phyloP scores from a whole-genome alignment of 257 asterid species.

The Rauvolfia tetraphylla region DNA sequence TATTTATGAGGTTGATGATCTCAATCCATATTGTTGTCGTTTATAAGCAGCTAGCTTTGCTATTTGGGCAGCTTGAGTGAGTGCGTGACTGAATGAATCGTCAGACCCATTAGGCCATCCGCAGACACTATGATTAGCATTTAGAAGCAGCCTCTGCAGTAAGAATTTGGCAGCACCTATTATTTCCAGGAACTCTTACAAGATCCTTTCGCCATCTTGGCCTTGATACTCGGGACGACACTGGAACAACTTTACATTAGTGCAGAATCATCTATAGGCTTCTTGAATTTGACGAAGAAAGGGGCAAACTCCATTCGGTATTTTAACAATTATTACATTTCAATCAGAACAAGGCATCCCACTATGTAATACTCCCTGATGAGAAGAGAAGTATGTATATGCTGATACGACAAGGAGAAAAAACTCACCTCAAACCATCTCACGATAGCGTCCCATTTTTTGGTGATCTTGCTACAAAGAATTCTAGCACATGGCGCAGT shows the following conservation, averaged over 20 bases:
- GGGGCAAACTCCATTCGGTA: too few relatives aligned
- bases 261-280: not conserved
- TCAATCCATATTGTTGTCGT: too few relatives aligned
- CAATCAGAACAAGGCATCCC: not conserved
- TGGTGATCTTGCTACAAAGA: not conserved
- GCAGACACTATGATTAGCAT: not conserved
- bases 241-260: not conserved
- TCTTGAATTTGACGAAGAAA: not conserved
- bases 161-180: not conserved
- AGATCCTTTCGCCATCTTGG: too few relatives aligned
- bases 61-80: not conserved
- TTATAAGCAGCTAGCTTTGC: not conserved
- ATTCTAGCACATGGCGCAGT: not conserved
- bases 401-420: too few relatives aligned
- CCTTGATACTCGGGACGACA: too few relatives aligned
- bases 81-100: too few relatives aligned
- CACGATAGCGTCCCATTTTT: not conserved
- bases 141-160: not conserved
- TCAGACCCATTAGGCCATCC: not conserved
- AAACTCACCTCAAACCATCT: not conserved
- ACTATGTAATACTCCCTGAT: not conserved
- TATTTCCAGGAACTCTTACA: not conserved
- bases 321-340: too few relatives aligned
- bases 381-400: too few relatives aligned
- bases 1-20: too few relatives aligned